Evolutionary conservation across 2,329 filamentous ascomycete genomes (phyloP).

Genomic region (Pseudogymnoascus destructans): DNA sequence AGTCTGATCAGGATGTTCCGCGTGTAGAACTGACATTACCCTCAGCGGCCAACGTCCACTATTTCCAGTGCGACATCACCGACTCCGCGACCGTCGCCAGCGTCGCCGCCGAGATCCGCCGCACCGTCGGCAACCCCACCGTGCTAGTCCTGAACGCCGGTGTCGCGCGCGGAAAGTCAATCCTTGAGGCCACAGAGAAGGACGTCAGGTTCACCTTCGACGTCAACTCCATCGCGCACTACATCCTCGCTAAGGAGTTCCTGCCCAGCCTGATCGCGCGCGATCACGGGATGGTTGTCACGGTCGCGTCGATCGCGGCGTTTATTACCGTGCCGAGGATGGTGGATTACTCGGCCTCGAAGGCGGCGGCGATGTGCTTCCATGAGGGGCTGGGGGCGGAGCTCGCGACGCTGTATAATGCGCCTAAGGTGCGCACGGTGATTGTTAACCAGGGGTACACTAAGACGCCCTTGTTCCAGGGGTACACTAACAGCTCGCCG

Average conservation of each 20-base stretch:
- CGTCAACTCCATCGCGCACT: slow-evolving; percentile 57
- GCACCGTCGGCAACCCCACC: slow-evolving; percentile 48
- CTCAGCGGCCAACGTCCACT: slow-evolving; percentile 43
- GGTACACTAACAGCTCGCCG: slow-evolving; percentile 36
- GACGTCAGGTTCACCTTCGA: slow-evolving; percentile 56
- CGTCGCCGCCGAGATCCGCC: slow-evolving; percentile 40
- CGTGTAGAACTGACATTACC: slow-evolving; percentile 1
- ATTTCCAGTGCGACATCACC: slow-evolving; percentile 59
- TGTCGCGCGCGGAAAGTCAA: slow-evolving; percentile 44
- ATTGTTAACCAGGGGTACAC: slow-evolving; percentile 51
- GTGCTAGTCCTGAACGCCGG: slow-evolving; percentile 64
- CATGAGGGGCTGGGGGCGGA: slow-evolving; percentile 53
- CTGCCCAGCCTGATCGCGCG: slow-evolving; percentile 47
- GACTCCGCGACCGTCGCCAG: slow-evolving; percentile 39
- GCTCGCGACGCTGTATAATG: slow-evolving; percentile 45
- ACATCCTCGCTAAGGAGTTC: slow-evolving; percentile 53
- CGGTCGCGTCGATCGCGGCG: slow-evolving; percentile 50
- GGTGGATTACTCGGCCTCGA: slow-evolving; percentile 55
- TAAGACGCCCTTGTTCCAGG: slow-evolving; percentile 46
- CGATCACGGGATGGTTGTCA: slow-evolving; percentile 64
- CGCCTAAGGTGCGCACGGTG: slow-evolving; percentile 52
- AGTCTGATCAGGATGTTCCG: not conserved
- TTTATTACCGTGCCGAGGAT: slow-evolving; percentile 48
- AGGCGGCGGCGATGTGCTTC: slow-evolving; percentile 52
- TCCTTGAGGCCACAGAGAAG: slow-evolving; percentile 44